Percentiles rank a stretch among this genome's conserved stretches.
Evolutionary conservation across 768 basidiomycete species (phyloP).

Genomic region (Agrocybe pediades): DNA sequence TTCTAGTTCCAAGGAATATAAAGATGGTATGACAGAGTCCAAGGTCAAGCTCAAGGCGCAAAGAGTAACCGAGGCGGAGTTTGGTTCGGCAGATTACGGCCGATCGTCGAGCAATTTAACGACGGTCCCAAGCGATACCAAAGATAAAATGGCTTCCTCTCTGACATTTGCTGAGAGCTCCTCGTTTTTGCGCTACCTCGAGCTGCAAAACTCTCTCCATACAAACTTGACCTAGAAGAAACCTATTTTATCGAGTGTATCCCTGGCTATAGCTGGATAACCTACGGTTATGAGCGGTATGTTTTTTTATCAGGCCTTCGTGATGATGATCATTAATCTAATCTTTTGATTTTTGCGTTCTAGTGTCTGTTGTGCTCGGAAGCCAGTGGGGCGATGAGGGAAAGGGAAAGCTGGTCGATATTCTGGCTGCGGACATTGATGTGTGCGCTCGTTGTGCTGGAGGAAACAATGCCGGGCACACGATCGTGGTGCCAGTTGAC

Average conservation of each 20-base stretch:
- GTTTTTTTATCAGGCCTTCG: constrained; percentile 12
- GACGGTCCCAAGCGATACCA: constrained; percentile 3
- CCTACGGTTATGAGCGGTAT: constrained; percentile 31
- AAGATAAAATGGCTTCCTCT: constrained; percentile 21
- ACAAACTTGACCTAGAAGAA: background rate
- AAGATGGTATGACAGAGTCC: background rate
- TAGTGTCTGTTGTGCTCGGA: constrained; percentile 77
- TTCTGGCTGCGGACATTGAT: constrained; percentile 87
- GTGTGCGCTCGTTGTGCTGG: constrained; percentile 96
- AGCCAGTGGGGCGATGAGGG: constrained; percentile 94
- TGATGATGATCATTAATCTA: constrained; percentile 19
- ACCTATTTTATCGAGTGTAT: background rate
- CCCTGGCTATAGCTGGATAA: background rate
- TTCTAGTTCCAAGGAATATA: too few species aligned
- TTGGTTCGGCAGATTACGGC: constrained; percentile 19
- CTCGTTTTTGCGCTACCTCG: constrained; percentile 3
- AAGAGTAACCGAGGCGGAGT: constrained; percentile 5
- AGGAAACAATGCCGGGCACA: constrained; percentile 99
- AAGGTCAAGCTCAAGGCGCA: background rate
- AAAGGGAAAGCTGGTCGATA: constrained; percentile 96
- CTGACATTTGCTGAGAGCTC: constrained; percentile 3
- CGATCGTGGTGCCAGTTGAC: constrained; percentile 84
- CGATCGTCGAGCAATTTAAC: constrained; percentile 21
- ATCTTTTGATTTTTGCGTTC: constrained; percentile 21
- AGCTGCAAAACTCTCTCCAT: background rate